A percentile compares a stretch with the other conserved stretches of the same genome.
phyloP scores from a whole-genome alignment of 371 early-diverging fungal genomes.

The Circinella umbellata region DNA sequence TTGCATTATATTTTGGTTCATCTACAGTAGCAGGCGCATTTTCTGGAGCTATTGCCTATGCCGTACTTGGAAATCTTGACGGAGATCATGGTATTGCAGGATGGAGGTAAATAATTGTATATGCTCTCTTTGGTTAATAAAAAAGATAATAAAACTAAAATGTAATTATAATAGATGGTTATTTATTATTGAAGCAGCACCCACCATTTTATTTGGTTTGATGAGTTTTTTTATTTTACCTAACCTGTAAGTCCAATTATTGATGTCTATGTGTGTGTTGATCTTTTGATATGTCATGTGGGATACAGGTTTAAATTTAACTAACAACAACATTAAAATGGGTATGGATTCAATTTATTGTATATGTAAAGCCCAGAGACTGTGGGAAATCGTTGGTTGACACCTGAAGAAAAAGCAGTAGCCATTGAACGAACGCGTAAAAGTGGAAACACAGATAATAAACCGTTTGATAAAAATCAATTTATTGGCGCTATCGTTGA shows the following conservation, averaged over 20 bases:
- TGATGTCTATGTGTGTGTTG: not conserved
- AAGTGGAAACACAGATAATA: constrained; percentile 36
- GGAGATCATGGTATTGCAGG: constrained; percentile 42
- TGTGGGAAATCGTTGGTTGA: constrained; percentile 35
- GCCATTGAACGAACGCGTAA: constrained; percentile 33
- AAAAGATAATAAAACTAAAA: not conserved
- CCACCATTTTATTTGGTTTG: constrained; percentile 56
- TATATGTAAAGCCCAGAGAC: constrained; percentile 29
- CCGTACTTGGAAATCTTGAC: constrained; percentile 30
- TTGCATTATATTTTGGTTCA: constrained; percentile 46
- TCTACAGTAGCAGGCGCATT: constrained; percentile 55
- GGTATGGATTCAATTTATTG: no score
- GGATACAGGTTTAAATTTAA: no score
- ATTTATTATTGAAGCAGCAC: constrained; percentile 66
- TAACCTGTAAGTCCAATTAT: constrained; percentile 23
- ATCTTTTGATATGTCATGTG: no score
- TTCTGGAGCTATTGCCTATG: constrained; percentile 52
- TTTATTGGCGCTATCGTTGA: constrained; percentile 40
- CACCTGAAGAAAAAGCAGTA: constrained; percentile 40
- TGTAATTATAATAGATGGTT: constrained; percentile 36
- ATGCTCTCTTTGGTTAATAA: no score
- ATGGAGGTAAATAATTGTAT: constrained; percentile 38
- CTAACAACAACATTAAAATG: no score
- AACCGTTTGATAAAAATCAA: constrained; percentile 39
- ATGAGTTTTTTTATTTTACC: constrained; percentile 42